Evolutionary conservation across 352 stramenopile genomes (phyloP), one percentile per base, ranked within the genome.

Genomic region (Pythium coloratum): DNA sequence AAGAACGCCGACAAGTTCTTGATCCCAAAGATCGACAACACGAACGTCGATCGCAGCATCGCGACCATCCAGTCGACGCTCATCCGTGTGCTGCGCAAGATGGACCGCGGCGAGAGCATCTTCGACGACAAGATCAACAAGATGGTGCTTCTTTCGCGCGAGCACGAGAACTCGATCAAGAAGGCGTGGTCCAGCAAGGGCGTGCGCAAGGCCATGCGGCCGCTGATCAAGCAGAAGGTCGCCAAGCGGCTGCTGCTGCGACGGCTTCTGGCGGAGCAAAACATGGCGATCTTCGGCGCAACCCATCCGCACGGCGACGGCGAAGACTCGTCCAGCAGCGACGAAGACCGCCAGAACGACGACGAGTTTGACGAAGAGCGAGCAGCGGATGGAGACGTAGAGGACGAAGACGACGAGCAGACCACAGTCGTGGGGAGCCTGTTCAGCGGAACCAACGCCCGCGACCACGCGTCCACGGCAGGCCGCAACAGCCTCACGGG

Each of bases 11-110:
- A 96, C 67, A 84, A 88, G 50, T 89, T 70, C 54, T 67, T 96
- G n/a, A 96, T 96, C 64, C 88, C 88, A 8, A 96, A 94, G 67
- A 91, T 96, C 47, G 84, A 96, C 73, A 96, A 96, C 66, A 96
- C 88, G 6, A 96, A 96, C 58, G 88, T 96, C 14, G 88, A 94
- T 55, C 84, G 88, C 26, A 93, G 85, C 64, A 89, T 96, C 32
- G 86, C 85, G 20, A 89, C 85, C 7, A 96, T 96, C 64, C 88
- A 94, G 59, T 90, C 86, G 24, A 96, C 88, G 34, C 73, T 96
- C 12, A 80, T 96, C 34, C 88, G 88, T 42, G 88, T 94, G 49
- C 67, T 96, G 51, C 81, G 88, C 10, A 93, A 93, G 42, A 73
- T 91, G 55, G 77, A 94, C 60, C 82, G 84, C 14, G 87, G 86